Conservation (phyloP, 768 basidiomycete genomes). For the Pleurotus salmoneostramineus region DNA sequence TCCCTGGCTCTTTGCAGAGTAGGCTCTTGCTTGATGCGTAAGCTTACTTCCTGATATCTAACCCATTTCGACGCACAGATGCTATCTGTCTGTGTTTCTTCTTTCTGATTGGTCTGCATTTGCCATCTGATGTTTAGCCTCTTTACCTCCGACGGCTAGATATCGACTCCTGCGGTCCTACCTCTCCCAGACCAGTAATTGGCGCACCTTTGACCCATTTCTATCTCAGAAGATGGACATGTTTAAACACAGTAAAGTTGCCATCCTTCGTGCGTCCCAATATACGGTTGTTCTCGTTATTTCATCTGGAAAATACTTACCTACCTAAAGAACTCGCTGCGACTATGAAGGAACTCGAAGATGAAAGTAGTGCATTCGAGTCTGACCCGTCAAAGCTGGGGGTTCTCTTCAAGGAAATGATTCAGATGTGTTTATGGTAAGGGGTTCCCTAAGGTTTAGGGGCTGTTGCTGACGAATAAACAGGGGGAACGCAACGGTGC, state of each 20-base stretch:
- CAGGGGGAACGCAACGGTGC: slow-evolving; percentile 94
- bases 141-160: slow-evolving; percentile 32
- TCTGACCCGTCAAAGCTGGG: slow-evolving; percentile 51
- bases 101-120: background rate
- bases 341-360: slow-evolving; percentile 64
- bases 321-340: slow-evolving; percentile 61
- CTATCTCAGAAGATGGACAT: slow-evolving; percentile 71
- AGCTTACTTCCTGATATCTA: background rate
- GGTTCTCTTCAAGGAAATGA: slow-evolving; percentile 77
- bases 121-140: background rate
- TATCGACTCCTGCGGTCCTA: slow-evolving; percentile 81
- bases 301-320: background rate
- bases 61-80: slow-evolving; percentile 34
- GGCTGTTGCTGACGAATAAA: background rate
- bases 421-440: slow-evolving; percentile 87
- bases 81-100: slow-evolving; percentile 56
- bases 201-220: slow-evolving; percentile 85
- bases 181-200: slow-evolving; percentile 63
- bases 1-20: slow-evolving; percentile 98
- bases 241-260: slow-evolving; percentile 73
- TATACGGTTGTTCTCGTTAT: background rate
- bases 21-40: slow-evolving; percentile 22
- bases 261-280: slow-evolving; percentile 65
- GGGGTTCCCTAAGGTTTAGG: slow-evolving; percentile 9
- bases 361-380: slow-evolving; percentile 37